Base-by-base conservation (phyloP, 2,329 filamentous ascomycete species). In the Claviceps pusilla region DNA sequence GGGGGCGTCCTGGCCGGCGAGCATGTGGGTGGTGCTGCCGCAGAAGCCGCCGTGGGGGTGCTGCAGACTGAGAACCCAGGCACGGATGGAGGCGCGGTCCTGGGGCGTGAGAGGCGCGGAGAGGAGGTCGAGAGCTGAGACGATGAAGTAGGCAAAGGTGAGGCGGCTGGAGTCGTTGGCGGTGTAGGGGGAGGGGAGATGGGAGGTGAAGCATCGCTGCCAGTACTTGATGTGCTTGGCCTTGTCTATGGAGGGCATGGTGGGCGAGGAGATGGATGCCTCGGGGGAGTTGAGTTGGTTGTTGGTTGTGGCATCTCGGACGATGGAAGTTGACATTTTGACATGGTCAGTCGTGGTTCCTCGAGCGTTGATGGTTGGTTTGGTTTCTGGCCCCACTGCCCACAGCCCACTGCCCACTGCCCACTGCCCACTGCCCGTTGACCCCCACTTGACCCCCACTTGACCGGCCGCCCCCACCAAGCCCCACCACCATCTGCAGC, bases 121-220 rank as follows among this genome's bases (percentile, higher is more conserved):
- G 35, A 98, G 81, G 1, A 97, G 72, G 65, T 95, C 89, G 50
- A 95, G 76, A 1, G 89, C 88, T 7, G 88, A 85, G 62, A 97
- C 73, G 60, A 86, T 90, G 74, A 98, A 95, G 73, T 85, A 95
- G 60, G 83, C 89, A 54, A 97, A 81, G 5, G 86, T 86, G 74
- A 97, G 86, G 63, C 93, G 89, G 63, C 85, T 91, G 61, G 89
- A 89, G 72, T 98, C 93, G 67, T 86, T 93, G 66, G 83, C 77
- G 16, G 87, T 94, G 73, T 97, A 98, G 58, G 81, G 77, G 48
- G 83, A 78, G 0, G 93, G 93, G 7, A 98, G 82, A 57, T 85
- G 78, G 29, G 84, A 85, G 66, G 85, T 86, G 59, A 93, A 78
- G 67, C 91, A 96, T 65, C 90, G 84, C 60, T 89, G 80, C 84